Conservation (phyloP, 2,329 filamentous ascomycete genomes). For the Sphaerostilbella broomeana region DNA sequence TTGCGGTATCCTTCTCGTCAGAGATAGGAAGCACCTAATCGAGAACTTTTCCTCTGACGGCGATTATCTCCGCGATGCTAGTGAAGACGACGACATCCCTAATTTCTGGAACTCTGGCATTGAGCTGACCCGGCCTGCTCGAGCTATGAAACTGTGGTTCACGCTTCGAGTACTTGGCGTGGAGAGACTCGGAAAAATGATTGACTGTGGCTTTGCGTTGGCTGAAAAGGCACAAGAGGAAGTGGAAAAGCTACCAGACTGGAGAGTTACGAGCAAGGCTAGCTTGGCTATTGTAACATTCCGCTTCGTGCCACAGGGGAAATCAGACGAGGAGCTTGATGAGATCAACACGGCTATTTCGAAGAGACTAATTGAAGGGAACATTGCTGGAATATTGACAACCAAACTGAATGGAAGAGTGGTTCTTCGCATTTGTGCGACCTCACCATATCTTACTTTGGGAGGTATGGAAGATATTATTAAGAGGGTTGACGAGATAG, state of each 20-base stretch:
- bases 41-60: slow-evolving; percentile 20
- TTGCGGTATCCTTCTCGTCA: slow-evolving; percentile 19
- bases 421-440: slow-evolving; percentile 14
- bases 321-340: slow-evolving; percentile 3
- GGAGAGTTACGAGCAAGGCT: slow-evolving; percentile 20
- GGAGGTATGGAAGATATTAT: not conserved
- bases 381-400: slow-evolving; percentile 14
- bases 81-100: slow-evolving; percentile 19
- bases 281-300: slow-evolving; percentile 20
- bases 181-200: slow-evolving; percentile 18
- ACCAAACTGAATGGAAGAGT: slow-evolving; percentile 12
- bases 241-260: slow-evolving; percentile 14
- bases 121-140: slow-evolving; percentile 20
- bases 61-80: slow-evolving; percentile 21
- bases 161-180: slow-evolving; percentile 18
- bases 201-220: slow-evolving; percentile 20
- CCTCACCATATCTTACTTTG: not conserved
- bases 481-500: not conserved
- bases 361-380: slow-evolving; percentile 4
- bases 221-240: slow-evolving; percentile 18
- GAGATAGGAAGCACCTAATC: slow-evolving; percentile 16
- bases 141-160: slow-evolving; percentile 24
- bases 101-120: slow-evolving; percentile 24
- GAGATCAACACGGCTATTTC: slow-evolving; percentile 12
- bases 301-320: slow-evolving; percentile 9